Percentiles rank a stretch among this genome's conserved stretches.
Conservation (phyloP, 257 asterid genomes). For the Scutellaria barbata region DNA sequence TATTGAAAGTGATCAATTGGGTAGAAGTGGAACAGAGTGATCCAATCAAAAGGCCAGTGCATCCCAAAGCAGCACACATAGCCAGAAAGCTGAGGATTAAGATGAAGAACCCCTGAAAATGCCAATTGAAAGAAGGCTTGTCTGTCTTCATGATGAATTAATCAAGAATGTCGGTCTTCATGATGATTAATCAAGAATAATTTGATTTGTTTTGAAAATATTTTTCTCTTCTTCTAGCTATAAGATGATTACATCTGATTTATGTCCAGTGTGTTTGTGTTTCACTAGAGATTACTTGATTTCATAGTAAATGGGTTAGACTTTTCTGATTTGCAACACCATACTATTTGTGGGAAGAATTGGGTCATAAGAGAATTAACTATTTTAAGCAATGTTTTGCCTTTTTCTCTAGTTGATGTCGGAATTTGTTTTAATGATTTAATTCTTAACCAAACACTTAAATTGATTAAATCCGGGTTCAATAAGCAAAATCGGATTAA, state of each 20-base stretch:
- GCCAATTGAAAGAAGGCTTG: not conserved
- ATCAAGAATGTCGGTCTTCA: not conserved
- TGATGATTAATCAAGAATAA: not conserved
- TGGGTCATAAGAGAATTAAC: too few relatives aligned
- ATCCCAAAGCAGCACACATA: constrained; percentile 72
- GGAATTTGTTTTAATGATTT: too few relatives aligned
- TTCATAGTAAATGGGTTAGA: not conserved
- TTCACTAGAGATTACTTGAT: constrained; percentile 4
- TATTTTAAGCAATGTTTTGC: too few relatives aligned
- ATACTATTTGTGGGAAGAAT: too few relatives aligned
- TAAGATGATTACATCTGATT: constrained; percentile 11
- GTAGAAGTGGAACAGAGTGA: constrained; percentile 90
- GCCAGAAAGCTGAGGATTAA: constrained; percentile 88
- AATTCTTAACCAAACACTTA: too few relatives aligned
- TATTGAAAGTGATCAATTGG: constrained; percentile 93
- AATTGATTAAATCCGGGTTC: too few relatives aligned
- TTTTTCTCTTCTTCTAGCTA: not conserved
- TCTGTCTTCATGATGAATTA: not conserved
- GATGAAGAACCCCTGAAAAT: constrained; percentile 85
- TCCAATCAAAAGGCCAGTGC: constrained; percentile 72
- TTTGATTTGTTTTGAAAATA: not conserved
- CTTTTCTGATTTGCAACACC: not conserved
- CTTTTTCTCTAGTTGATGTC: too few relatives aligned
- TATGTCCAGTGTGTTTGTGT: not conserved
- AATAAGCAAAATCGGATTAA: too few relatives aligned